Base-by-base conservation (phyloP, 768 basidiomycete genomes). In the Russula foetens region DNA sequence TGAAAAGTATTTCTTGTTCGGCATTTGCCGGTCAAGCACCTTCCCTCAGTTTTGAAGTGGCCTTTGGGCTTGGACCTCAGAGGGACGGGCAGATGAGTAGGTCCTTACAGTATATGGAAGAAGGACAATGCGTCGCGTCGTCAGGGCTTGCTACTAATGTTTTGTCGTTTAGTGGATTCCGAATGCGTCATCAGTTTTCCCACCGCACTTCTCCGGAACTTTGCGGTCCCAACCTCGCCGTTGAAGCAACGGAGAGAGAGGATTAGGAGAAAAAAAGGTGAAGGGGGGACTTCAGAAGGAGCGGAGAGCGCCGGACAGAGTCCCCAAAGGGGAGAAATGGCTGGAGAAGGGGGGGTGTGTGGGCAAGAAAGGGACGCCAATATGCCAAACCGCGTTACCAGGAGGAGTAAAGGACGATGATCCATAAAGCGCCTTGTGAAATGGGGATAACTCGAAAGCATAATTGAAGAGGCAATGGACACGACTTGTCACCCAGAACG, bases 381-480 rank as follows among this genome's bases (percentile, higher is more conserved):
- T 19, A 28, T 46, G n/a, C 31, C 41, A 47, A 62, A 62, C 44
- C 50, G 3, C 9, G 28, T 62, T 62, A n/a, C 61, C 61, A 17
- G 52, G 45, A 58, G 61, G 56, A 46, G 61, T 31, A 58, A 53
- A 17, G 50, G 9, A 41, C 39, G 61, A 57, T 38, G 56, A 62
- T 62, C 56, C 52, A 33, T 5, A 41, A 19, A 39, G 49, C 28
- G 39, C 5, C 47, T 39, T 43, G 60, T 53, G 54, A 50, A 56
- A 62, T 58, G 35, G 35, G 6, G 14, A 11, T 11, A 35, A 35
- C 35, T 35, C 35, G 35, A 35, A 35, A 35, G 35, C 9, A 35
- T 12, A 35, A 35, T 35, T n/a, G n/a, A n/a, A n/a, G n/a, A 11
- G 31, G 31, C 5, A 33, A 5, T 33, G 31, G 26, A 11, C 15